Percentiles rank a stretch among this genome's conserved stretches.
Evolutionary conservation across 2,329 filamentous ascomycete genomes (phyloP).

Genomic region (Thelonectria rubi): DNA sequence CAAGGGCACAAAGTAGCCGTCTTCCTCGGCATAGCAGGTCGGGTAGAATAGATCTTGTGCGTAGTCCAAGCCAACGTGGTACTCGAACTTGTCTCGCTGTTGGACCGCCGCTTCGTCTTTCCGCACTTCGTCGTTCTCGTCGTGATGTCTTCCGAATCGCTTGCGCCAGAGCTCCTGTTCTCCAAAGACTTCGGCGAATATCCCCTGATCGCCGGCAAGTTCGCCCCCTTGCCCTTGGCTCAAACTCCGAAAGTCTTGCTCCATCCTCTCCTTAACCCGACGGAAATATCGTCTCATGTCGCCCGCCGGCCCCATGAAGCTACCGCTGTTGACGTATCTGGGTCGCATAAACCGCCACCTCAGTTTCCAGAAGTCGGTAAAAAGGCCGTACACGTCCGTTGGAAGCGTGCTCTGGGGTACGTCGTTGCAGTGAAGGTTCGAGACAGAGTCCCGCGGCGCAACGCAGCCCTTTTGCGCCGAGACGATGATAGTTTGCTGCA

Average conservation of each 20-base stretch:
- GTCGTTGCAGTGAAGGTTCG: constrained; percentile 38
- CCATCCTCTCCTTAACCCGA: constrained; percentile 40
- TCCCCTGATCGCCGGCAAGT: constrained; percentile 44
- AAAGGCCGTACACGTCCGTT: constrained; percentile 33
- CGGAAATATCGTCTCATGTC: constrained; percentile 41
- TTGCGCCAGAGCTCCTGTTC: constrained; percentile 41
- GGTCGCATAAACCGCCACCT: constrained; percentile 40
- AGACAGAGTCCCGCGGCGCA: constrained; percentile 35
- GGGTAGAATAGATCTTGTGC: constrained; percentile 44
- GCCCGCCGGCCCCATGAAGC: constrained; percentile 43
- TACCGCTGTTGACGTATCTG: constrained; percentile 45
- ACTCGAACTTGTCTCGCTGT: constrained; percentile 36
- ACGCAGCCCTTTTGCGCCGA: constrained; percentile 41
- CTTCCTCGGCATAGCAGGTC: constrained; percentile 42
- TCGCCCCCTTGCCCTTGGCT: constrained; percentile 6
- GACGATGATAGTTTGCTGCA: constrained; percentile 39
- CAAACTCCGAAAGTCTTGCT: constrained; percentile 31
- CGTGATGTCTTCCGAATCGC: constrained; percentile 25
- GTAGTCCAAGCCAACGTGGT: constrained; percentile 43
- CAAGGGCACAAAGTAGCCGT: constrained; percentile 39
- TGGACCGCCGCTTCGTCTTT: constrained; percentile 26
- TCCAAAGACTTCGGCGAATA: constrained; percentile 46
- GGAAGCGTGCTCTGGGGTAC: constrained; percentile 38
- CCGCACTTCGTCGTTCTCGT: constrained; percentile 9
- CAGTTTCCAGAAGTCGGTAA: constrained; percentile 33